Conservation (phyloP, 202 grass and related monocot genomes). For the Bolboschoenoplectus hybrid region DNA sequence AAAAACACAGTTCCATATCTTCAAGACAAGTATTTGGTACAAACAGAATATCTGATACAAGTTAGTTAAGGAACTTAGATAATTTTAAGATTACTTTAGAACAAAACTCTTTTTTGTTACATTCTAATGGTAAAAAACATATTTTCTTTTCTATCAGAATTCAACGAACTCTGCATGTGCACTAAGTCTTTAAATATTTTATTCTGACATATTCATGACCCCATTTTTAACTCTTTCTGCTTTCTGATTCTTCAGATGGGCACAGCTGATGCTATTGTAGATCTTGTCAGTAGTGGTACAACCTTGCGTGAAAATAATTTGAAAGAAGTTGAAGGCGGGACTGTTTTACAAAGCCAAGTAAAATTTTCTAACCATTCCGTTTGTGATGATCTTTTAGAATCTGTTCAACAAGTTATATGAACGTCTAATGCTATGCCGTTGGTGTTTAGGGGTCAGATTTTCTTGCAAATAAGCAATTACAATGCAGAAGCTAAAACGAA, state of each 20-base stretch:
- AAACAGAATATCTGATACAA: background rate
- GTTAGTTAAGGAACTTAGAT: background rate
- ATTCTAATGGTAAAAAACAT: too few relatives aligned
- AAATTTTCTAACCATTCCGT: slow-evolving; percentile 3
- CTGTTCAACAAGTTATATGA: background rate
- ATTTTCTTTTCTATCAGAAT: background rate
- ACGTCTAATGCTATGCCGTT: slow-evolving; percentile 8
- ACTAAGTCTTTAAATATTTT: slow-evolving; percentile 3
- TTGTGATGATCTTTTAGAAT: slow-evolving; percentile 9
- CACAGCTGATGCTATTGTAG: slow-evolving; percentile 92
- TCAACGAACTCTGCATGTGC: background rate
- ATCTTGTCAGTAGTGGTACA: slow-evolving; percentile 96
- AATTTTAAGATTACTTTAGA: too few relatives aligned
- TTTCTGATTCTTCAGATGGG: slow-evolving; percentile 69
- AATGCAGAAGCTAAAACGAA: background rate
- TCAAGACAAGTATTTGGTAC: background rate
- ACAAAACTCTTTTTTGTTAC: too few relatives aligned
- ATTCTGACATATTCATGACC: background rate
- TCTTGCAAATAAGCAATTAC: background rate
- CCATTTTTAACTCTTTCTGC: slow-evolving; percentile 3
- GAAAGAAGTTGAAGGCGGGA: slow-evolving; percentile 94
- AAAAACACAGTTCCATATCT: background rate
- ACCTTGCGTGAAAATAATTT: slow-evolving; percentile 96
- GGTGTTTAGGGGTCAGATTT: background rate
- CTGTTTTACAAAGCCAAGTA: slow-evolving; percentile 97